Evolutionary conservation across 345 rosid species (phyloP), one percentile per base, ranked within the genome.

Genomic region (Eucalyptus erythrocorys): DNA sequence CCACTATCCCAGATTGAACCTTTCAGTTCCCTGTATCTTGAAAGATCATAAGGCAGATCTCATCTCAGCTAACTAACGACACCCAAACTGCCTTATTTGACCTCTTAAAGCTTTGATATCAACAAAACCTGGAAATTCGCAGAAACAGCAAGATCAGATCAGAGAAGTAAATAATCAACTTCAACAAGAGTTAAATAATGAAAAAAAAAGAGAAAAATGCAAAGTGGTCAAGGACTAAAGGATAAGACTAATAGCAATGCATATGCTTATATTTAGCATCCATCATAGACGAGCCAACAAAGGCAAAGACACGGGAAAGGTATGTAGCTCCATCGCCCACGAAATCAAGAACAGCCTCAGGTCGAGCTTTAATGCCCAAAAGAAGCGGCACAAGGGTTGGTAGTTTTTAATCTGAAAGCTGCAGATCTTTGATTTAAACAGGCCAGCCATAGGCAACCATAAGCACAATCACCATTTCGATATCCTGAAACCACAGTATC

Each of bases 31-130:
- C 43, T 22, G 47, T 40, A 76, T 40, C 47, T 76, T 42, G 76
- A 59, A 85, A 89, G 87, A 88, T 92, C 91, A 94, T 85, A 86
- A 51, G 37, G 88, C 47, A 48, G 89, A 91, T 91, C 91, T 91
- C 91, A 88, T 88, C 66, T 87, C 87, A 79, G 57, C 57, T 42
- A 55, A 40, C 47, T 37, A 40, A 40, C 13, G 40, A 76, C 47
- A 2, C 84, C 84, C 84, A 40, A 5, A 37, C 30, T 76, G 47
- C 30, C 84, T 40, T 76, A 40, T 21, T 40, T 37, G 84, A 40
- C 47, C 82, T 40, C 84, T 76, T 40, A 76, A 40, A 40, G 47
- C 84, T 76, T 51, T 0, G 47, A 86, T 32, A 86, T 51, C 87
- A 86, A 57, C 59, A 86, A 49, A 86, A 49, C 16, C 61, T 49